Evolutionary conservation across 352 stramenopile genomes (phyloP), one percentile per base, ranked within the genome.

Genomic region (Globisporangium viniferum): DNA sequence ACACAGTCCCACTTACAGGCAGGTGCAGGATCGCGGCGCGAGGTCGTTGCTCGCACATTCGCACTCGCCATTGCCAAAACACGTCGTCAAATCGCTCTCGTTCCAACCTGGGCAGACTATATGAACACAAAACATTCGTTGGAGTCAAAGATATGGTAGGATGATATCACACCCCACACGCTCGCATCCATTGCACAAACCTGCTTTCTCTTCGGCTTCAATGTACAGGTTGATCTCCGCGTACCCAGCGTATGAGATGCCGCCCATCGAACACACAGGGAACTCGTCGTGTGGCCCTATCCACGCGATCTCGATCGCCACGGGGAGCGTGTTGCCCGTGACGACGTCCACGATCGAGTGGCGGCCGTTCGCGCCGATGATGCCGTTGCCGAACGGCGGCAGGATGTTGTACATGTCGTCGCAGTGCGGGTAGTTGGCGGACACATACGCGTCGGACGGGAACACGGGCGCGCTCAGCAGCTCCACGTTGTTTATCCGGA

Each of bases 381-480:
- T 81, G 15, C 82, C 85, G 71, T 95, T 95, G 18, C 81, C 82
- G 62, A 79, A 91, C 2, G 88, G 88, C 36, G 88, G 82, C 22
- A 95, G 89, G 53, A 95, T 74, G 58, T 90, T 92, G 67, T 84
- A 95, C 81, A 93, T 90, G 64, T 95, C 88, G 65, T 91, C 85
- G 68, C 88, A 95, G 60, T 95, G 86, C 39, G 88, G 88, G 61
- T 95, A 95, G 67, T 95, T 90, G 54, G 74, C 62, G 18, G 80
- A 56, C 18, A 82, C 39, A 66, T 95, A 95, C 3, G 86, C 76
- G 49, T 87, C 74, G 0, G 79, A 90, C 48, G 88, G 88, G 54
- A 79, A 76, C 51, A 93, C 80, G 1, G 78, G 80, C 3, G 72
- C 72, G 14, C 58, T 65, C 15, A 95, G 73, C 60, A 93, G 71